Evolutionary conservation across 192 early-diverging fungal genomes (phyloP).

Genomic region (Umbelopsis isabellina): DNA sequence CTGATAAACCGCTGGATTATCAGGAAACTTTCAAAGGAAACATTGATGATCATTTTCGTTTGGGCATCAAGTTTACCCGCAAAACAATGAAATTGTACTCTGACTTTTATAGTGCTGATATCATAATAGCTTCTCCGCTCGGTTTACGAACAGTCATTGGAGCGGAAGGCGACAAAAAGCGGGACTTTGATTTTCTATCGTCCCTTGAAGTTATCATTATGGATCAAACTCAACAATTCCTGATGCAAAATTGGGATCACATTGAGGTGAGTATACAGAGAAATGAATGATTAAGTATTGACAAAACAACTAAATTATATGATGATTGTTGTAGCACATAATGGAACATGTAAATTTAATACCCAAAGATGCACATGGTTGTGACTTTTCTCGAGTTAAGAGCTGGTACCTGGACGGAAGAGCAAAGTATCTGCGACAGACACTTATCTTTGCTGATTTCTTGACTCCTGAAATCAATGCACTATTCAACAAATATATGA

Average conservation of each 20-base stretch:
- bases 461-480: constrained; percentile 91
- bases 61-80: constrained; percentile 88
- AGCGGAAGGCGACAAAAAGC: constrained; percentile 80
- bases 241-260: constrained; percentile 99
- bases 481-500: constrained; percentile 71
- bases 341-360: constrained; percentile 86
- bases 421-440: constrained; percentile 88
- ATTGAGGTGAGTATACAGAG: constrained; percentile 53
- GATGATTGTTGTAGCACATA: constrained; percentile 57
- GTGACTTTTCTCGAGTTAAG: constrained; percentile 93
- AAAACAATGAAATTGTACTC: constrained; percentile 87
- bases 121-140: constrained; percentile 91
- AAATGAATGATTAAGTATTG: background rate
- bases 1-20: constrained; percentile 79
- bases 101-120: constrained; percentile 88
- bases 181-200: constrained; percentile 92
- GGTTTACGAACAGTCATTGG: constrained; percentile 90
- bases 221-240: constrained; percentile 81
- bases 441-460: constrained; percentile 79
- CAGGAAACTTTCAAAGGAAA: constrained; percentile 88
- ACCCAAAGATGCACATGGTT: constrained; percentile 90
- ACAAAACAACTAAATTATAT: background rate
- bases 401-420: constrained; percentile 86
- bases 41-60: constrained; percentile 93
- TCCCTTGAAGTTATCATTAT: constrained; percentile 91